Evolutionary conservation across 2,329 filamentous ascomycete species (phyloP).

Genomic region (Cladophialophora yegresii): DNA sequence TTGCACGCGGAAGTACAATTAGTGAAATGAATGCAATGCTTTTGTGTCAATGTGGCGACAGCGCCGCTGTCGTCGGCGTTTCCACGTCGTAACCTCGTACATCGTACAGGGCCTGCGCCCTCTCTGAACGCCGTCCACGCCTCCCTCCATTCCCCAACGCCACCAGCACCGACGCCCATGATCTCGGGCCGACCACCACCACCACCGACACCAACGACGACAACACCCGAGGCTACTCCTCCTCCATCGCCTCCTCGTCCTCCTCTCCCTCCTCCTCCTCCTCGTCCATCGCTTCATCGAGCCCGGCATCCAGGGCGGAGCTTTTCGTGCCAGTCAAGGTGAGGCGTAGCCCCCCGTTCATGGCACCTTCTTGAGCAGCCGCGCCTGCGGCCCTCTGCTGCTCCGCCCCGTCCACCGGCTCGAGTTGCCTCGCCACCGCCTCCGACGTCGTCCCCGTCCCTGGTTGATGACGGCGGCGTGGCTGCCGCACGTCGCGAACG

Average conservation of each 20-base stretch:
- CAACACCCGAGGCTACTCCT: not conserved
- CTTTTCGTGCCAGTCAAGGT: not conserved
- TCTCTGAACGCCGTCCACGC: not conserved
- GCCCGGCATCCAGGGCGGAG: not conserved
- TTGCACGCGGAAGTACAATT: not conserved
- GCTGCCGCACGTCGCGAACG: not conserved
- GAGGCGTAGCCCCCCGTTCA: not conserved
- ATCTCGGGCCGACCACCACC: too few species aligned
- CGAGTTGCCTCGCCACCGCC: not conserved
- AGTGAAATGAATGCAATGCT: not conserved
- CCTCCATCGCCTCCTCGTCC: not conserved
- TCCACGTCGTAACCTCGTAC: not conserved
- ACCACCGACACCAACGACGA: not conserved
- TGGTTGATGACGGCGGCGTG: not conserved
- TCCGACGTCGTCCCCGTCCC: not conserved
- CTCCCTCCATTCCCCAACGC: not conserved
- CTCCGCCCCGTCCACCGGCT: not conserved
- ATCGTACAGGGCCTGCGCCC: not conserved
- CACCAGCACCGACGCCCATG: not conserved
- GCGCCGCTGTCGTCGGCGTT: not conserved
- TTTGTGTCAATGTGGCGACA: not conserved
- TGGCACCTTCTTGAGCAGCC: not conserved
- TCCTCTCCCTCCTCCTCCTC: not conserved
- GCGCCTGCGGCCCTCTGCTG: not conserved
- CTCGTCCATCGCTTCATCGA: not conserved